A percentile compares a stretch with the other conserved stretches of the same genome.
phyloP scores from a whole-genome alignment of 2,329 filamentous ascomycete species.

The Fusarium zealandicum region DNA sequence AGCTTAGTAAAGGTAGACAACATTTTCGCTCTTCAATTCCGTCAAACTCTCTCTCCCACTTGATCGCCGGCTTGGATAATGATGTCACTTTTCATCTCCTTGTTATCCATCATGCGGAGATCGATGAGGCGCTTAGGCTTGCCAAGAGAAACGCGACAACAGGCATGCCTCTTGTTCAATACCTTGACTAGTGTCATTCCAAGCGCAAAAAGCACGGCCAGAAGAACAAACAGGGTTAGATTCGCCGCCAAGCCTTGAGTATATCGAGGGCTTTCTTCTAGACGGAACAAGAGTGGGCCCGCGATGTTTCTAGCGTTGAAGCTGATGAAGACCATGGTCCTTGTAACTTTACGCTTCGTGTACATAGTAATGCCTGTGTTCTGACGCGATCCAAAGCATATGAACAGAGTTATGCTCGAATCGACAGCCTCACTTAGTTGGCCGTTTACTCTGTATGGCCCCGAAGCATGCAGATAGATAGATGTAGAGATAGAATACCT shows the following conservation, averaged over 20 bases:
- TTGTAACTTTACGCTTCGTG: conserved; percentile 71
- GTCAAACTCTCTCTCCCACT: conserved; percentile 14
- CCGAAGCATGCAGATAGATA: background rate
- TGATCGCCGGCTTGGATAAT: conserved; percentile 1
- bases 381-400: conserved; percentile 64
- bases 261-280: conserved; percentile 45
- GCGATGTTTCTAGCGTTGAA: conserved; percentile 69
- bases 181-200: conserved; percentile 45
- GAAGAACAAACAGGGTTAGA: conserved; percentile 63
- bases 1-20: conserved; percentile 26
- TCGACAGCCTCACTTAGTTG: conserved; percentile 54
- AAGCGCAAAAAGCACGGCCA: conserved; percentile 53
- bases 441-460: background rate
- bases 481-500: background rate
- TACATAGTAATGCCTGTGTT: conserved; percentile 71
- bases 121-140: conserved; percentile 65
- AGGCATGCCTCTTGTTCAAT: conserved; percentile 62
- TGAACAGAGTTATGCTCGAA: conserved; percentile 61
- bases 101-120: conserved; percentile 52
- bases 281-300: conserved; percentile 48
- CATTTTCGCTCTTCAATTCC: conserved; percentile 35
- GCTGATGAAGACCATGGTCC: conserved; percentile 66
- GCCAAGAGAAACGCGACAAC: conserved; percentile 59
- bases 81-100: background rate
- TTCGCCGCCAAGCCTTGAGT: conserved; percentile 62